Base-by-base conservation (phyloP, 129 eudicot species). In the Flaveria bidentis region DNA sequence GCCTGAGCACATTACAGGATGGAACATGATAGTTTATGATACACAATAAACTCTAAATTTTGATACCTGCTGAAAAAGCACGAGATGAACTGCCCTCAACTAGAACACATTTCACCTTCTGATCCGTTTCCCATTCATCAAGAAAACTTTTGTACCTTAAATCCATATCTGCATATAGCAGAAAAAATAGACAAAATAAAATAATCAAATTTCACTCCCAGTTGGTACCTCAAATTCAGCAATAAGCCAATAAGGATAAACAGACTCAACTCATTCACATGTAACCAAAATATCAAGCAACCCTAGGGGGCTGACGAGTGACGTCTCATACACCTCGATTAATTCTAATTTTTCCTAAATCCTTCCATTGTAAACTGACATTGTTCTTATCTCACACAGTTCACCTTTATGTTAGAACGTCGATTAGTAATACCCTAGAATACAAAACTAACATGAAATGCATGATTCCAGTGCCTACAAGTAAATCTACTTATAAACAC, bases 71-170 rank as follows among this genome's bases (percentile, higher is more conserved):
- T 75, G 89, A 93, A 74, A 93, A 93, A 52, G 98, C 98, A 49
- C 98, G 97, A 9, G 98, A 51, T 36, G 98, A 90, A 78, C 98
- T 90, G 49, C 98, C 83, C 79, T 90, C 98, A 66, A 90, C 91
- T 74, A 90, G 66, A 28, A 93, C 97, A 79, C 97, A 93, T 82
- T 90, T 88, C 72, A 93, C 97, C 57, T 80, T 86, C 1, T 97
- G 97, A 36, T 93, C 93, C 17, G 75, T 72, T 82, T 93, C 98
- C 98, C 98, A 91, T 68, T 91, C 91, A 76, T 93, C 97, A 44
- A 93, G 91, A 72, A 85, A 93, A 33, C 85, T 86, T 86, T 93
- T 91, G 82, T 80, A 93, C 80, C 78, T 85, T 39, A 87, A 45
- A 78, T 90, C 97, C 98, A 93, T 93, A 84, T 91, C 98, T 93